Conservation (phyloP, 23 red algal genomes). For the Gracilariopsis chorda region DNA sequence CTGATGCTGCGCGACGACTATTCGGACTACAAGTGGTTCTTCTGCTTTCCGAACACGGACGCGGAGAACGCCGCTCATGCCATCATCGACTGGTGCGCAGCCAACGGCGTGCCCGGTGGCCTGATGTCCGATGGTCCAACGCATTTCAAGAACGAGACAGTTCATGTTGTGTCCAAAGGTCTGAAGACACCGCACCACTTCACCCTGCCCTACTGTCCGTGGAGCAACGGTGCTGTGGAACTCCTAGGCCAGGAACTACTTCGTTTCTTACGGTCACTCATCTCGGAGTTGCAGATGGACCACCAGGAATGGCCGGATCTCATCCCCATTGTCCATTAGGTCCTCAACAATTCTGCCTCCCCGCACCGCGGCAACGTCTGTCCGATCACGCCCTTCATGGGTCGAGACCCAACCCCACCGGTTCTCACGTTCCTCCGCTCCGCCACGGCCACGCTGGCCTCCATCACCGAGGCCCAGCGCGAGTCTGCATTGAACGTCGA, state of each 20-base stretch:
- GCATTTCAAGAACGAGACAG: conserved; percentile 40
- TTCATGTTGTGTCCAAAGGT: neutral
- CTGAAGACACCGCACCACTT: conserved; percentile 33
- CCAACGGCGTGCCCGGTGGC: neutral
- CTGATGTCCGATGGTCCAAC: conserved; percentile 14
- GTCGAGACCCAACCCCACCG: neutral
- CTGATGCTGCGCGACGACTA: conserved; percentile 10
- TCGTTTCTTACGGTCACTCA: neutral
- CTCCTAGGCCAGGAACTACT: neutral
- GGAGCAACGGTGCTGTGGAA: too few relatives aligned
- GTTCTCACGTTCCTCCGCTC: neutral
- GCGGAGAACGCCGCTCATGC: conserved; percentile 4
- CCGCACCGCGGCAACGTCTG: conserved; percentile 14
- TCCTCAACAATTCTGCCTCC: conserved; percentile 28
- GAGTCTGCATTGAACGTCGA: neutral
- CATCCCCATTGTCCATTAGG: conserved; percentile 15
- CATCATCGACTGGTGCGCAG: conserved; percentile 6
- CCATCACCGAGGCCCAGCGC: neutral
- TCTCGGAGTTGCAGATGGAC: conserved; percentile 13
- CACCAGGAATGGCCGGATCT: neutral
- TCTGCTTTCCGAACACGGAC: neutral
- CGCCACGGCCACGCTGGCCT: neutral
- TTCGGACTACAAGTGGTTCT: conserved; percentile 49
- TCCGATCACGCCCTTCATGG: conserved; percentile 20
- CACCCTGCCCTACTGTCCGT: conserved; percentile 16